Evolutionary conservation across 2,329 filamentous ascomycete species (phyloP).

Genomic region (Drechslerella dactyloides): DNA sequence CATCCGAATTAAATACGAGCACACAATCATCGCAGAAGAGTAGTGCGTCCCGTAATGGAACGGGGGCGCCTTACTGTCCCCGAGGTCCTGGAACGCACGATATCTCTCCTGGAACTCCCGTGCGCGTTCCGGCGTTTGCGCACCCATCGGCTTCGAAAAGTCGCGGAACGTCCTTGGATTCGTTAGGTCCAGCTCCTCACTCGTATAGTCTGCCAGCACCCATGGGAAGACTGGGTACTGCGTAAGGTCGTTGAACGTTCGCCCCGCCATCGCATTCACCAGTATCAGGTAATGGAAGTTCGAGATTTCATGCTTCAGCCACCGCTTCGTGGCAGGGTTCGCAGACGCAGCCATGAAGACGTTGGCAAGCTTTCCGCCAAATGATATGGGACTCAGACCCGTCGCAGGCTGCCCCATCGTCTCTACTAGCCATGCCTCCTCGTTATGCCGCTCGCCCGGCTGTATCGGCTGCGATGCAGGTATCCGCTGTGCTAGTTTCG

Average conservation of each 20-base stretch:
- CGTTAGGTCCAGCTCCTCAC: slow-evolving; percentile 84
- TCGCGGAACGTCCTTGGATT: slow-evolving; percentile 87
- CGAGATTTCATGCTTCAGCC: slow-evolving; percentile 92
- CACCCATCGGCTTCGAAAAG: slow-evolving; percentile 93
- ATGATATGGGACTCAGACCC: slow-evolving; percentile 68
- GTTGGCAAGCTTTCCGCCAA: slow-evolving; percentile 88
- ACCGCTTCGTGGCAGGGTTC: slow-evolving; percentile 83
- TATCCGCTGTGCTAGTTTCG: slow-evolving; percentile 76
- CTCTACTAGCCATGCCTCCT: slow-evolving; percentile 91
- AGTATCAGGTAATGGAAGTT: slow-evolving; percentile 99
- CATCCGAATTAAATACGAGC: slow-evolving; percentile 90
- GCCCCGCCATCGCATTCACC: slow-evolving; percentile 93
- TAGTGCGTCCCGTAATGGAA: slow-evolving; percentile 99
- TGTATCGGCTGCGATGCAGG: slow-evolving; percentile 69
- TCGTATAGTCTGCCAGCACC: slow-evolving; percentile 94
- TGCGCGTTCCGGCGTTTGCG: slow-evolving; percentile 78
- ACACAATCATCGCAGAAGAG: slow-evolving; percentile 98
- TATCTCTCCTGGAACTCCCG: slow-evolving; percentile 83
- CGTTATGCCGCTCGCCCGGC: slow-evolving; percentile 68
- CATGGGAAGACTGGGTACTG: slow-evolving; percentile 98
- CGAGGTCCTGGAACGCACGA: slow-evolving; percentile 86
- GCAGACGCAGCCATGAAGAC: slow-evolving; percentile 80
- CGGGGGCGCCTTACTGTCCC: slow-evolving; percentile 73
- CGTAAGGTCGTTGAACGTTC: slow-evolving; percentile 96
- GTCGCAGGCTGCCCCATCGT: slow-evolving; percentile 69